Conservation (phyloP, 1,139 yeast genomes). For the Hemisphaericaspora xylanilytica region DNA sequence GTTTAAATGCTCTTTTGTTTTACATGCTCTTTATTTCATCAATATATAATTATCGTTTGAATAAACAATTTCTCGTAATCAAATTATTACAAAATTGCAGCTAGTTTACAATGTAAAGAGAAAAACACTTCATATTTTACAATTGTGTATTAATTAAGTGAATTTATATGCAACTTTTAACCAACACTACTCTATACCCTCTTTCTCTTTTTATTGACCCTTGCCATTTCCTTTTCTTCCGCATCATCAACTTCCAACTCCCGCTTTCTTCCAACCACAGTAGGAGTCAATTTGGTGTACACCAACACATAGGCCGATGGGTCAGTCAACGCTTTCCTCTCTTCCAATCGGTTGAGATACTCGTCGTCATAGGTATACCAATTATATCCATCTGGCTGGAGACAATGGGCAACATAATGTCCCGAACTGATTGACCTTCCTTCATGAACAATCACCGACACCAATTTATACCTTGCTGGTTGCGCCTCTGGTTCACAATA, state of each 20-base stretch:
- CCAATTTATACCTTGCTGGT: slow-evolving; percentile 66
- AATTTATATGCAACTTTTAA: too few species aligned
- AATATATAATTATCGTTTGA: too few species aligned
- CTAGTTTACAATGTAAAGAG: too few species aligned
- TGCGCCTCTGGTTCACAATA: slow-evolving; percentile 42
- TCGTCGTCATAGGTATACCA: slow-evolving; percentile 98
- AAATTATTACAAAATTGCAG: too few species aligned
- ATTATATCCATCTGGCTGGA: slow-evolving; percentile 76
- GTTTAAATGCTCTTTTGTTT: too few species aligned
- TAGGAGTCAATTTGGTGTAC: slow-evolving; percentile 67
- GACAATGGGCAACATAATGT: slow-evolving; percentile 87
- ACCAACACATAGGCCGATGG: slow-evolving; percentile 88
- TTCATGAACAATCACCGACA: slow-evolving; percentile 89
- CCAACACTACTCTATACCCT: slow-evolving; percentile 3
- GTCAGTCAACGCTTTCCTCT: slow-evolving; percentile 71
- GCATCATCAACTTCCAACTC: background rate
- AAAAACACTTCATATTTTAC: too few species aligned
- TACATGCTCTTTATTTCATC: too few species aligned
- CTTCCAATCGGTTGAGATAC: slow-evolving; percentile 69
- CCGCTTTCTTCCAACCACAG: slow-evolving; percentile 7
- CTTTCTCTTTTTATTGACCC: slow-evolving; percentile 3
- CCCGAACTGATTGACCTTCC: slow-evolving; percentile 93
- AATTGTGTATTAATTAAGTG: too few species aligned
- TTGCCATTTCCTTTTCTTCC: background rate
- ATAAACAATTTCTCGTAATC: too few species aligned